These are phyloP conservation scores for Alternaria dauci DNA, from an alignment of 2,329 filamentous ascomycete species.

Conservation along the genomic window DNA sequence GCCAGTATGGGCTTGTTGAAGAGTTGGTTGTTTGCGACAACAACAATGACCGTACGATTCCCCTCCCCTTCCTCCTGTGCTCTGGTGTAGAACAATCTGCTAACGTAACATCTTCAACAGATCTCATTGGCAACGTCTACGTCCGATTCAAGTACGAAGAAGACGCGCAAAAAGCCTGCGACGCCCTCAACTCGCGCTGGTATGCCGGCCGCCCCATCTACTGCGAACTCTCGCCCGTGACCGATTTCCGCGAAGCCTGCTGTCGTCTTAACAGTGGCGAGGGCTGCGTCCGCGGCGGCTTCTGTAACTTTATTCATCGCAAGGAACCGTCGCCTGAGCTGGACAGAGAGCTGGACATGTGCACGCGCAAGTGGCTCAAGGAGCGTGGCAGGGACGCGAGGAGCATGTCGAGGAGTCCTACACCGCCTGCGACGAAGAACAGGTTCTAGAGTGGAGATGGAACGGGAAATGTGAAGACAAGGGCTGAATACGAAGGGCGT, in stretches of 20 bases:
- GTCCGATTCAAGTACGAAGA: constrained; percentile 99
- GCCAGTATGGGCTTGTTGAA: constrained; percentile 95
- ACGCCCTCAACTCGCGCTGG: constrained; percentile 93
- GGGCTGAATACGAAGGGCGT: background rate
- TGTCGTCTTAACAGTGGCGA: constrained; percentile 94
- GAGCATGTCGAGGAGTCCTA: constrained; percentile 82
- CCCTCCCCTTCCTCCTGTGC: background rate
- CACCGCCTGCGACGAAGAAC: constrained; percentile 71
- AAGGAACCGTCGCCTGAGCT: constrained; percentile 93
- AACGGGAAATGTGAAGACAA: background rate
- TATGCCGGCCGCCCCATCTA: constrained; percentile 97
- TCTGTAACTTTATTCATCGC: constrained; percentile 99
- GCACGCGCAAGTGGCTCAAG: constrained; percentile 97
- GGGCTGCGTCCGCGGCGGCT: constrained; percentile 93
- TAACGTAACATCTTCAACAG: constrained; percentile 52
- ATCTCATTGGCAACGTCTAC: constrained; percentile 98
- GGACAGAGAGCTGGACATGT: constrained; percentile 84
- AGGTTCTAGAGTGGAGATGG: constrained; percentile 3
- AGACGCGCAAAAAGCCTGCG: constrained; percentile 89
- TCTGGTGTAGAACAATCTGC: background rate
- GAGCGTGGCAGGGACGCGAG: constrained; percentile 82
- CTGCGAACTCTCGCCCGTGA: constrained; percentile 95
- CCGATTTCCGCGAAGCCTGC: constrained; percentile 97
- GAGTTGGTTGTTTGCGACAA: constrained; percentile 99
- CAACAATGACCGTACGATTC: constrained; percentile 86